Evolutionary conservation across 805 yeast genomes (phyloP), one percentile per base, ranked within the genome.

Genomic region (Saturnispora sekii): DNA sequence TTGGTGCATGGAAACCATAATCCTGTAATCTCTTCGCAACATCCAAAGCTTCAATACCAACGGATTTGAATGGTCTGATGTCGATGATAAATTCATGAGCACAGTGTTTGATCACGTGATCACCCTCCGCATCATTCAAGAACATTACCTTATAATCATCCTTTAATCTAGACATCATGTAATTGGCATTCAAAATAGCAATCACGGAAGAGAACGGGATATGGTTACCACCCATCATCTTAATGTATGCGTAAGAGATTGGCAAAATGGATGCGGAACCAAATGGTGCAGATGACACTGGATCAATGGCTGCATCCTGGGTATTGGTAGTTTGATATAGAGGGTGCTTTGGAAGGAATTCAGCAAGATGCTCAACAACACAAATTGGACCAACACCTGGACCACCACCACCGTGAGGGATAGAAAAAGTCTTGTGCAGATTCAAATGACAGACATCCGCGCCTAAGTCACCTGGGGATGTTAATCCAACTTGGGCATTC

Each of bases 351-450:
- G 98, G 98, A 56, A 93, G 73, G 66, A 77, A 88, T 44, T 86
- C 85, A 37, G 73, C 74, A 56, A 93, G 70, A 63, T 87, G 95
- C 41, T 73, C 67, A 53, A 80, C 81, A 46, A 90, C 97, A 73
- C 97, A 87, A 51, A 93, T 93, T 42, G 97, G 97, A 15, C 97
- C 98, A 57, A 88, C 95, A 60, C 97, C 98, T 35, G 98, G 98
- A 36, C 98, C 98, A 62, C 98, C 98, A 61, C 98, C 98, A 59
- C 98, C 98, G 59, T 93, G 98, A 45, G 96, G 94, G 59, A 93
- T 87, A 38, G 97, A 88, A 71, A 93, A 93, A 1, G 98, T 93
- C 69, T 93, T 93, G 72, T 93, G 98, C 61, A 93, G 72, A 64
- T 93, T 93, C 69, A 93, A 74, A 59, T 93, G 98, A 64, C 98